Base-by-base conservation (phyloP, 805 yeast genomes). In the Candida vaughaniae region DNA sequence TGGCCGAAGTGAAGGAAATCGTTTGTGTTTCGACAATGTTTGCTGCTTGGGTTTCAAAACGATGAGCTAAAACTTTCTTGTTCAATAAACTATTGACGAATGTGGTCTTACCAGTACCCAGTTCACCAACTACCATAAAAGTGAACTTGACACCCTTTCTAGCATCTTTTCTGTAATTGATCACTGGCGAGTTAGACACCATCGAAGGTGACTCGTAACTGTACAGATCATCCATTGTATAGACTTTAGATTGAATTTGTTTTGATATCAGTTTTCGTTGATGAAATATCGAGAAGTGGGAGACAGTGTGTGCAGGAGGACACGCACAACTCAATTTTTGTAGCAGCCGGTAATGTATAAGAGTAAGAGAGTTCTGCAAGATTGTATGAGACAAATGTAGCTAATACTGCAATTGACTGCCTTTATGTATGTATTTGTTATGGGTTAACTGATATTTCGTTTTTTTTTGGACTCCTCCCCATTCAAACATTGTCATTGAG, bases 21-120 rank as follows among this genome's bases (percentile, higher is more conserved):
- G 80, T 73, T 51, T 73, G 70, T 16, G 79, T 62, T 19, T 66
- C 69, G 16, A 51, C 57, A 5, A 45, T 46, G 16, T 45, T 48
- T 1, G 30, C 18, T 11, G 25, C 28, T 11, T 31, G 36, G 6
- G 38, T 64, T 41, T 74, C 71, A 48, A 67, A 83, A 39, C 78
- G 71, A 48, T 82, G 86, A 12, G 80, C 73, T 43, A 84, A 56
- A 25, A 84, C 69, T 39, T 73, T 75, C 26, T 79, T 77, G 53
- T 80, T 85, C 42, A 85, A 58, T 34, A 85, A 55, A 29, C 85
- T 73, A 52, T 85, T 85, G 43, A 84, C 68, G 52, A 85, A 85
- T 0, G 91, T 79, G 15, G 90, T 77, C 54, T 84, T 85, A 8
- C 95, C 95, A 0, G 86, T 75, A 12, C 91, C 91, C 43, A 80